Evolutionary conservation across 2,329 filamentous ascomycete genomes (phyloP), one percentile per base, ranked within the genome.

Genomic region (Pestalotiopsis sp.): DNA sequence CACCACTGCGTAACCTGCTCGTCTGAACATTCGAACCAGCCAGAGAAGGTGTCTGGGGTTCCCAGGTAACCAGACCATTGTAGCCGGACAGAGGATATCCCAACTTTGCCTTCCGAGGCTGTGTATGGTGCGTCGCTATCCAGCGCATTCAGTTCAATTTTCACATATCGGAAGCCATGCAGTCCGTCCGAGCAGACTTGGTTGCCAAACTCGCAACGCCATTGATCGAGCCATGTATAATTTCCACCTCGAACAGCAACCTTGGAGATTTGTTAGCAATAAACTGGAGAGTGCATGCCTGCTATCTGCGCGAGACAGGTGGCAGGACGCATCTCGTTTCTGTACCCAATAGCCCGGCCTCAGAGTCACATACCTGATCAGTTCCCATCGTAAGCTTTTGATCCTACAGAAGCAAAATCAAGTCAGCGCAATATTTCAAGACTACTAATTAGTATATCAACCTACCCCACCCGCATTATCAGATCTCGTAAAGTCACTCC

Each of bases 11-110:
- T 86, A 7, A 87, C 72, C 17, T 83, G 71, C 4, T 78, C 71
- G 69, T 87, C 85, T 0, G 85, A 87, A 66, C 85, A 86, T 72
- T 87, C 83, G 66, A 87, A 87, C 79, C 81, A 84, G 3, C 86
- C 85, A 1, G 79, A 81, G 68, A 85, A 87, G 1, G 83, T 85
- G 52, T 84, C 81, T 0, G 84, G 77, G 0, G 83, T 85, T 27
- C 85, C 85, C 2, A 82, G 78, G 70, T 80, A 86, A 11, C 79
- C 84, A 0, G 82, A 82, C 71, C 80, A 85, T 25, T 81, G 78
- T 3, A 87, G 74, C 9, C 72, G 77, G 25, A 87, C 71, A 1
- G 80, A 81, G 1, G 79, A 75, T 38, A 87, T 86, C 1, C 76
- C 75, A 1, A 87, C 81, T 3, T 77, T 73, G 4, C 85, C 85